Base-by-base conservation (phyloP, 495 filamentous ascomycete genomes). In the Penicillium egyptiacum region DNA sequence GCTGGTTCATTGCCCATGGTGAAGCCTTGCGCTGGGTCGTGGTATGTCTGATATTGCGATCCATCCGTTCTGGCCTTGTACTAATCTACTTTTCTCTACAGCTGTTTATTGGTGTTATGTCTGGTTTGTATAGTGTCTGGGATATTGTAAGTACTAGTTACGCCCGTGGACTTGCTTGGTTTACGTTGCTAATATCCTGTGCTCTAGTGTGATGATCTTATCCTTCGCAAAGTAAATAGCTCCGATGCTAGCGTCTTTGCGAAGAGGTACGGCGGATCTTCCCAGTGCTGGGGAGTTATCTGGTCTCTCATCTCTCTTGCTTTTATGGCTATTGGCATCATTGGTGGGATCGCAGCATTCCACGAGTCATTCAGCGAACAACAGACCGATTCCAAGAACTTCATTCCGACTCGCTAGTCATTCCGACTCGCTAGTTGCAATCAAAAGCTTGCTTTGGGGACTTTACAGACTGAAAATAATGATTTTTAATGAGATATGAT, bases 191-290 rank as follows among this genome's bases (percentile, higher is more conserved):
- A 55, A 39, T n/a, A 28, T 19, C 33, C 17, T 9, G 10, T 10
- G 7, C 28, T 9, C n/a, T 37, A 81, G 75, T 92, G 88, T 67
- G 88, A 92, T 57, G 88, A 92, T 58, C 77, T 92, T n/a, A 90
- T 92, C 64, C 76, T 92, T 4, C 83, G 88, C 50, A 92, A 92
- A 74, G 88, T 91, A 47, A 91, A 92, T 64, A 83, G 78, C 37
- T 90, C 87, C 7, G 88, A 92, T 69, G 88, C 88, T n/a, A 89
- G 85, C 63, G 86, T 89, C 16, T 92, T 92, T 59, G 88, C 88
- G 7, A 76, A 88, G 70, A 79, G 82, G 26, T 92, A 91, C 62
- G 88, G 88, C 16, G 88, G 88, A 37, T 89, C 86, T 3, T 89
- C 86, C 19, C 87, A 88, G 58, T 92, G 88, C 77, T 92, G 88